Percentiles rank a stretch among this genome's conserved stretches.
These are phyloP conservation scores for Quercus engelmannii DNA, from an alignment of 306 rosid genomes.

Conservation along the genomic window DNA sequence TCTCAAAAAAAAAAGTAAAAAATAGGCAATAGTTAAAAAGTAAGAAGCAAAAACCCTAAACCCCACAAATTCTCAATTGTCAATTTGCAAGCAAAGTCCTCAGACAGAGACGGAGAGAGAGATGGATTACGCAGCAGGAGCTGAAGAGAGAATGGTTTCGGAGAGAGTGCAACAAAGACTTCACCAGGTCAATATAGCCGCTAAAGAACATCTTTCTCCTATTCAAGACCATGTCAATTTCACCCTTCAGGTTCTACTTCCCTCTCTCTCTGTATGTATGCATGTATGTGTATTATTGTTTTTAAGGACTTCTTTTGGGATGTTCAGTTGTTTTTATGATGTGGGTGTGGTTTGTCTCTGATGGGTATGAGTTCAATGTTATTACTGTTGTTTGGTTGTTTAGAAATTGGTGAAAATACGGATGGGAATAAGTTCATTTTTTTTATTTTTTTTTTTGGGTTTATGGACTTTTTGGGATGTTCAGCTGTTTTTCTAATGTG, in stretches of 20 bases:
- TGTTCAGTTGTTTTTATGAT: neutral
- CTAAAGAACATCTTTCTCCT: conserved; percentile 66
- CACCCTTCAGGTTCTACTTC: conserved; percentile 71
- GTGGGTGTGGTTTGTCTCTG: neutral
- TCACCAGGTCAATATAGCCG: conserved; percentile 72
- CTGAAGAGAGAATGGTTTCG: conserved; percentile 69
- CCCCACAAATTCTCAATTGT: neutral
- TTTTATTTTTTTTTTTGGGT: too few relatives aligned
- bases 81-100: neutral
- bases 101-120: neutral
- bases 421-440: too few relatives aligned
- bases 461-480: neutral
- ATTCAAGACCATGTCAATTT: conserved; percentile 91
- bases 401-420: neutral
- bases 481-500: neutral
- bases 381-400: neutral
- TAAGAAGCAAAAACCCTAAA: neutral
- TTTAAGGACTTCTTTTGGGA: neutral
- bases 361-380: neutral
- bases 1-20: too few relatives aligned
- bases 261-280: neutral
- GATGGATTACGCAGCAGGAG: conserved; percentile 62
- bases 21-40: too few relatives aligned
- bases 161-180: conserved; percentile 73
- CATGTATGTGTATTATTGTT: neutral